Evolutionary conservation across 345 rosid species (phyloP), one percentile per base, ranked within the genome.

Genomic region (Moringa oleifera): DNA sequence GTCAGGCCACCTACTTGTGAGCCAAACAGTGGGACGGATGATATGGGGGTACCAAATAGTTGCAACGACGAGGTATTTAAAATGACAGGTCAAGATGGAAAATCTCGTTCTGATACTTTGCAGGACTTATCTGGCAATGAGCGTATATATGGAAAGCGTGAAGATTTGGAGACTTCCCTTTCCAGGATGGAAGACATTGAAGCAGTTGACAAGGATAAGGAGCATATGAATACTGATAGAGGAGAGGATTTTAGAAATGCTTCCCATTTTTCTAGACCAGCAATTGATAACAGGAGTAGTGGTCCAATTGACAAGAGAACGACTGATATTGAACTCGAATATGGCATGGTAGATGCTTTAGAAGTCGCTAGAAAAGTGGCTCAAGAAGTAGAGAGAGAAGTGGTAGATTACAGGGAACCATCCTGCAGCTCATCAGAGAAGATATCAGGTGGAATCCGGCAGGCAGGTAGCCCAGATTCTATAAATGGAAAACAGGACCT

Each of bases 281-380:
- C 64, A 53, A 65, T 50, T 31, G 66, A 67, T 59, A 67, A 61
- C 36, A 77, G 25, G 24, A 72, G 81, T 67, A 78, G 79, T 55
- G 81, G 79, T 59, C 67, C 63, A 13, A 76, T 55, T 52, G 77
- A 82, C 61, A 68, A 62, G 65, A 77, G 72, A 62, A 79, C 74
- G 20, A 75, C 89, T 54, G 85, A 83, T 67, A 73, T 79, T 62
- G 87, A 77, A 25, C 72, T 69, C 19, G 99, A 94, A 49, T 84
- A 81, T 73, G 96, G 93, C 62, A 77, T 88, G 18, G 77, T 85
- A 73, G 99, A 94, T 84, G 93, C 99, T 65, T 73, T 94, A 55
- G 95, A 88, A 72, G 85, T 90, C 22, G 97, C 99, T 68, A 85
- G 93, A 59, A 85, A 82, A 70, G 91, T 94, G 55, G 99, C 99